A percentile compares a stretch with the other conserved stretches of the same genome.
phyloP scores from a whole-genome alignment of 805 yeast genomes.

The Yamadazyma nakazawae region DNA sequence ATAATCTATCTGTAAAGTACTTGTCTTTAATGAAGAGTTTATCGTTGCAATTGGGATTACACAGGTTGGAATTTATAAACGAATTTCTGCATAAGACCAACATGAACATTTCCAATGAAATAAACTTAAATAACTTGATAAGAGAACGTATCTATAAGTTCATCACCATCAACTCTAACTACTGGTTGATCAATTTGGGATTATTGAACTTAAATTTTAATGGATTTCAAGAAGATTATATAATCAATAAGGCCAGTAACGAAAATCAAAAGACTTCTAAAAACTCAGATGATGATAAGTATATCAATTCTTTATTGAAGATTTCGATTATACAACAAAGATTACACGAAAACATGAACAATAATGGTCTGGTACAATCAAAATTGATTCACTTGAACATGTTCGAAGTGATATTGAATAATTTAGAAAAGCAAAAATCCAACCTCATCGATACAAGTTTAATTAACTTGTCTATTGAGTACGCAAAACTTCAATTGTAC shows the following conservation, averaged over 20 bases:
- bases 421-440: slow-evolving; percentile 19
- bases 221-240: slow-evolving; percentile 35
- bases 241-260: slow-evolving; percentile 29
- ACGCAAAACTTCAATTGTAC: slow-evolving; percentile 36
- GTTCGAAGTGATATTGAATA: slow-evolving; percentile 40
- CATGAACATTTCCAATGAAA: slow-evolving; percentile 22
- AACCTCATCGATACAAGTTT: slow-evolving; percentile 21
- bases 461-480: slow-evolving; percentile 32
- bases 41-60: slow-evolving; percentile 42
- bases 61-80: slow-evolving; percentile 37
- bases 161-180: slow-evolving; percentile 40
- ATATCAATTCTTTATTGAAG: slow-evolving; percentile 25
- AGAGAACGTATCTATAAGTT: slow-evolving; percentile 43
- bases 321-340: slow-evolving; percentile 38
- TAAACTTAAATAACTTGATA: slow-evolving; percentile 30
- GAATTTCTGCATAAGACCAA: slow-evolving; percentile 39
- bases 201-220: slow-evolving; percentile 29
- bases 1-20: slow-evolving; percentile 34
- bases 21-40: slow-evolving; percentile 37
- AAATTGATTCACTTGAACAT: slow-evolving; percentile 38
- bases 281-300: slow-evolving; percentile 16
- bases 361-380: slow-evolving; percentile 18
- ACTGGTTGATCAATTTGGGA: slow-evolving; percentile 41
- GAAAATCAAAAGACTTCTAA: slow-evolving; percentile 12
- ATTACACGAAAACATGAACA: slow-evolving; percentile 37